These are phyloP conservation scores for Tephrocybe sp. DNA, from an alignment of 768 basidiomycete species.

Conservation along the genomic window DNA sequence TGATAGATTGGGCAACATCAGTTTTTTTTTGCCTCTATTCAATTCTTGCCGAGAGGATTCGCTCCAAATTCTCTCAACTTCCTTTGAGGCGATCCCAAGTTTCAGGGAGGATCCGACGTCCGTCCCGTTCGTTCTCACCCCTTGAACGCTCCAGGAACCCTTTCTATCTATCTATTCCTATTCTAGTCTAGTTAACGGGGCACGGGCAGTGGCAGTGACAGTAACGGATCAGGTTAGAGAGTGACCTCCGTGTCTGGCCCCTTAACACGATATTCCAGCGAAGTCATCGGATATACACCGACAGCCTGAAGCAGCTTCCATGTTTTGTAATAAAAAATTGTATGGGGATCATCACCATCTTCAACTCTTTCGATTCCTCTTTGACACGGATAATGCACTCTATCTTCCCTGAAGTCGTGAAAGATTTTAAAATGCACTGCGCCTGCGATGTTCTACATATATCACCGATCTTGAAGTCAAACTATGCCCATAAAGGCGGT, in stretches of 20 bases:
- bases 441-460: background rate
- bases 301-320: background rate
- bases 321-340: background rate
- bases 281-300: slow-evolving; percentile 12
- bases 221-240: slow-evolving; percentile 9
- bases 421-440: background rate
- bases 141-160: background rate
- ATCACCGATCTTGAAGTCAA: background rate
- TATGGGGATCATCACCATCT: background rate
- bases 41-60: too few species aligned
- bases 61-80: too few species aligned
- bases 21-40: background rate
- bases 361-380: background rate
- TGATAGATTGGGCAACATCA: background rate
- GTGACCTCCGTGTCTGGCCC: background rate
- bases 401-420: background rate
- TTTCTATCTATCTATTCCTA: background rate
- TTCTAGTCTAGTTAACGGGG: background rate
- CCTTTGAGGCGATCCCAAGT: too few species aligned
- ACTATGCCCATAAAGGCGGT: background rate
- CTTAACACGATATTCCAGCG: background rate
- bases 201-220: background rate
- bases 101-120: background rate
- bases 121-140: too few species aligned
- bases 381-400: background rate